Evolutionary conservation across 805 yeast species (phyloP).

Genomic region (Myxozyma mucilagina): DNA sequence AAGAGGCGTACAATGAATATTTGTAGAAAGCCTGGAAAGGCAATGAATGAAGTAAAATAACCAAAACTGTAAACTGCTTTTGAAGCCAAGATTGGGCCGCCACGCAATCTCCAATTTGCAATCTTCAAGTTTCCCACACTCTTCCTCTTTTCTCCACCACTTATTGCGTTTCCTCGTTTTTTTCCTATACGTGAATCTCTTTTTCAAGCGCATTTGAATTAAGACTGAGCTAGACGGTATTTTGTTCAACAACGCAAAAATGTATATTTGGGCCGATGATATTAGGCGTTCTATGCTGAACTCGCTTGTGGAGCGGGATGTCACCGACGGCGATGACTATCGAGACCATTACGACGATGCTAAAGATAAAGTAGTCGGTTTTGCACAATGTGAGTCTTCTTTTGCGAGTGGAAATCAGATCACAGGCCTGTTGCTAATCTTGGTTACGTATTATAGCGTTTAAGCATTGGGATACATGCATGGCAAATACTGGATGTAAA

Average conservation of each 20-base stretch:
- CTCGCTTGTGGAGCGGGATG: slow-evolving; percentile 9
- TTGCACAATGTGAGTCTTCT: slow-evolving; percentile 18
- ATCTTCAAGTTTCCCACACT: too few relatives aligned
- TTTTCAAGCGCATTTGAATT: not conserved
- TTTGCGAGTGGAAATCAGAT: not conserved
- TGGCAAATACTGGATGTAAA: slow-evolving; percentile 74
- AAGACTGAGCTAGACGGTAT: too few relatives aligned
- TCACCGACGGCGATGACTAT: not conserved
- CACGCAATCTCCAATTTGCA: too few relatives aligned
- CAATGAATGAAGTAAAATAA: too few relatives aligned
- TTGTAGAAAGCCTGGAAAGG: too few relatives aligned
- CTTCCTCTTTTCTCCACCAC: not conserved
- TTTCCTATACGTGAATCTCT: not conserved
- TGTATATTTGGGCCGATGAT: slow-evolving; percentile 9
- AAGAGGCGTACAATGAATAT: too few relatives aligned
- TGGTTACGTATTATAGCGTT: slow-evolving; percentile 44
- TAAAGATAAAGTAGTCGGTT: slow-evolving; percentile 11
- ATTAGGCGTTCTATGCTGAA: slow-evolving; percentile 13
- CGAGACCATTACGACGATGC: slow-evolving; percentile 1
- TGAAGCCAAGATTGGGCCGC: too few relatives aligned
- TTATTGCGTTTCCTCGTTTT: not conserved
- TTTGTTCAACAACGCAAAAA: not conserved
- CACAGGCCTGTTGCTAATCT: not conserved
- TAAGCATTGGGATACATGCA: slow-evolving; percentile 73
- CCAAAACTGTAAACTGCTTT: too few relatives aligned